Conservation (phyloP, 306 rosid genomes). For the Trifolium subterraneum region DNA sequence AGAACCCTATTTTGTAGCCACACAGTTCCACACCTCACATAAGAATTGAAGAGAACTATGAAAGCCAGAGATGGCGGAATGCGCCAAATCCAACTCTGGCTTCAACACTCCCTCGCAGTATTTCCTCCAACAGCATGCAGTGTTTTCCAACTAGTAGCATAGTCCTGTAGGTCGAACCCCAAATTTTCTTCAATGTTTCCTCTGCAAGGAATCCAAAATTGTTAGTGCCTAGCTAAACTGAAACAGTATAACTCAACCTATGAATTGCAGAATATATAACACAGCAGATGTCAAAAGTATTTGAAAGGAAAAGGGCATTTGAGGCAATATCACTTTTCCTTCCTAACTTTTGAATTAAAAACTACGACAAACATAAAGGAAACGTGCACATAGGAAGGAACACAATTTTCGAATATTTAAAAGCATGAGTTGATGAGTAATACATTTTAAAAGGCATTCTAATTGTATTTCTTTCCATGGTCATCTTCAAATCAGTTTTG, state of each 20-base stretch:
- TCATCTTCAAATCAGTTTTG: slow-evolving; percentile 21
- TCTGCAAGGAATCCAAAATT: slow-evolving; percentile 54
- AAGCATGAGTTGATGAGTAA: not conserved
- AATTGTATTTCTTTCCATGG: slow-evolving; percentile 10
- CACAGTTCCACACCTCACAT: slow-evolving; percentile 6
- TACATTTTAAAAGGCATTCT: not conserved
- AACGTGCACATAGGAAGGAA: not conserved
- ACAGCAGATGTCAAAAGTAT: not conserved
- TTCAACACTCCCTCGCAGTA: slow-evolving; percentile 16
- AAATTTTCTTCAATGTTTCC: slow-evolving; percentile 50
- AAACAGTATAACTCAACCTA: slow-evolving; percentile 20
- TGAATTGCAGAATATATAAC: slow-evolving; percentile 5
- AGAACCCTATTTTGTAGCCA: not conserved
- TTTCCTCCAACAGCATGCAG: slow-evolving; percentile 16
- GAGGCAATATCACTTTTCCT: slow-evolving; percentile 2
- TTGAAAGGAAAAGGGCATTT: not conserved
- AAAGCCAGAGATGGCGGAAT: not conserved
- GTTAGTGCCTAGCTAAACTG: slow-evolving; percentile 21
- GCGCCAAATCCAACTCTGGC: slow-evolving; percentile 7
- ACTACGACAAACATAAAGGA: not conserved
- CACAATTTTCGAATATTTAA: slow-evolving; percentile 3
- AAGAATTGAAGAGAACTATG: not conserved
- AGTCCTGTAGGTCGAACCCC: not conserved
- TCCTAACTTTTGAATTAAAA: not conserved
- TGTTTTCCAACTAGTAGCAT: slow-evolving; percentile 5